Base-by-base conservation (phyloP, 805 yeast species). In the Tetrapisispora namnaoensis region DNA sequence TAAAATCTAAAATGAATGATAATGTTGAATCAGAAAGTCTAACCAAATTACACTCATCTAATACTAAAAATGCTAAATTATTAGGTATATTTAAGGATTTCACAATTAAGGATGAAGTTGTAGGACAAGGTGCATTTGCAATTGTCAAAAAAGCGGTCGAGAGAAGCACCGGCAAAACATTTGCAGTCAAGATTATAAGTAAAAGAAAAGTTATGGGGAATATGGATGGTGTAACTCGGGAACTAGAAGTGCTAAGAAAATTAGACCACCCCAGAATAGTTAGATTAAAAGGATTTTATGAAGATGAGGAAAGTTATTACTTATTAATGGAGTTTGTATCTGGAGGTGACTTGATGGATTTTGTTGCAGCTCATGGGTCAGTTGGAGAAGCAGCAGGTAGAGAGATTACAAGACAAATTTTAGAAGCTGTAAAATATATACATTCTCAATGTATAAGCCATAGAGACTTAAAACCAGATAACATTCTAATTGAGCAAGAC, bases 101-200 rank as follows among this genome's bases (percentile, higher is more conserved):
- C 65, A 83, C 86, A 14, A 79, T 91, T 20, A 78, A 83, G 51
- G 86, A 83, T 61, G 95, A 86, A 59, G 82, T 86, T 16, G 86
- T 91, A 1, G 99, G 99, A 1, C 93, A 88, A 58, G 99, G 99
- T n/a, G 98, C 98, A 10, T 91, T 91, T 74, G 98, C 98, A 6
- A 85, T 90, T 1, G 99, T 93, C 28, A 83, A 88, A 55, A 87
- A 87, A 62, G 96, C 95, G 4, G 80, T 90, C 1, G 93, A 89
- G 59, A 76, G 97, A 52, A 67, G 78, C 7, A 80, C 95, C 0
- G 98, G 98, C 14, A 80, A 82, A 55, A 78, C 91, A 5, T 89
- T 72, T 65, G 99, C 99, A 0, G 95, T 87, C 17, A 93, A 93
- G 62, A 88, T 93, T 51, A 90, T 93, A 36, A 81, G 83, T 48